phyloP scores from a whole-genome alignment of 2,329 filamentous ascomycete genomes.

The Cladophialophora exuberans region DNA sequence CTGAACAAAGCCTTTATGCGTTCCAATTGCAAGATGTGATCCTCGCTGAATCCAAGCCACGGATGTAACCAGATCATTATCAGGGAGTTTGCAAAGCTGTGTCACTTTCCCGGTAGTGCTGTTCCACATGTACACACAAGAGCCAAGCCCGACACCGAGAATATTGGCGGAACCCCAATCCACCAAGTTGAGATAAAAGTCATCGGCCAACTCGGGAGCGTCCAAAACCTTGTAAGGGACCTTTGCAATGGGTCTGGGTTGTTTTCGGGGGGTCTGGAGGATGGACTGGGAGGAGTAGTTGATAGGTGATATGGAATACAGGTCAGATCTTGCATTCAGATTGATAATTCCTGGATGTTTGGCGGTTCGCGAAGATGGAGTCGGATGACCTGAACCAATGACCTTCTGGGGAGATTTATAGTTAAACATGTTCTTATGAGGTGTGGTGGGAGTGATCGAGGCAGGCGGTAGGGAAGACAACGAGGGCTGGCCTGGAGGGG shows the following conservation, averaged over 20 bases:
- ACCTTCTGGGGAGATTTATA: conserved; percentile 76
- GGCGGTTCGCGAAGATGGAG: conserved; percentile 85
- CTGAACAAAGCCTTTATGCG: conserved; percentile 89
- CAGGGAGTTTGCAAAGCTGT: conserved; percentile 87
- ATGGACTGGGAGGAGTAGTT: conserved; percentile 91
- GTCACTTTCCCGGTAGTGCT: conserved; percentile 87
- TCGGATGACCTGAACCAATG: conserved; percentile 77
- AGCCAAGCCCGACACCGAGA: conserved; percentile 86
- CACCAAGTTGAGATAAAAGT: conserved; percentile 96
- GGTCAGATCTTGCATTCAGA: conserved; percentile 84
- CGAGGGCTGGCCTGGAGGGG: conserved; percentile 71
- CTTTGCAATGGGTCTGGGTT: conserved; percentile 88
- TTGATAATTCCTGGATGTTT: conserved; percentile 73
- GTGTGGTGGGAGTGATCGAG: conserved; percentile 85
- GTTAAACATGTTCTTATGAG: conserved; percentile 95
- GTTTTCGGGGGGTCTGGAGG: conserved; percentile 84
- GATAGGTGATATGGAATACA: conserved; percentile 94
- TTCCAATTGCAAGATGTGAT: conserved; percentile 93
- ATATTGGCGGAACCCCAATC: conserved; percentile 98
- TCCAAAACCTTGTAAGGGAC: conserved; percentile 98
- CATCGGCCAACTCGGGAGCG: conserved; percentile 91
- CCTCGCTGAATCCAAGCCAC: conserved; percentile 98
- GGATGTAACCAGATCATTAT: conserved; percentile 86
- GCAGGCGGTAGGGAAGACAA: conserved; percentile 68
- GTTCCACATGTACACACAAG: conserved; percentile 98